These are phyloP conservation scores for Fragilaria crotonensis DNA, from an alignment of 108 stramenopile species.

Conservation along the genomic window DNA sequence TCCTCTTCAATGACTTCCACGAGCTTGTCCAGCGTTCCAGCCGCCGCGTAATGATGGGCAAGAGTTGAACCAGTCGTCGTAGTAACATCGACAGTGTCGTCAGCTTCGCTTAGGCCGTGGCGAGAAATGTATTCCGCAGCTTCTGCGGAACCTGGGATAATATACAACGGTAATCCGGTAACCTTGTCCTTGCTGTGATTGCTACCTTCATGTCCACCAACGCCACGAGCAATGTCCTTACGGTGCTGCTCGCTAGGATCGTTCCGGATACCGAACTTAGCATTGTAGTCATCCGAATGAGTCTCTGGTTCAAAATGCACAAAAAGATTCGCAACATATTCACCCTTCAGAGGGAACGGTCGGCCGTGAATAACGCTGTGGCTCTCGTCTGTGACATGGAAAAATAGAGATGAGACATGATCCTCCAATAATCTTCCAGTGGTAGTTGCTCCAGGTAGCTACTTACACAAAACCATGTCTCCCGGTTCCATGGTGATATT, in stretches of 20 bases:
- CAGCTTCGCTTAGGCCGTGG: slow-evolving; percentile 1
- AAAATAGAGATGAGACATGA: slow-evolving; percentile 20
- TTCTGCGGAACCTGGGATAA: slow-evolving; percentile 31
- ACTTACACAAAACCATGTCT: slow-evolving; percentile 62
- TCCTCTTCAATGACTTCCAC: slow-evolving; percentile 33
- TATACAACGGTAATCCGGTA: slow-evolving; percentile 61
- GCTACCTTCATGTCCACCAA: slow-evolving; percentile 62
- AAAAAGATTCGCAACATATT: slow-evolving; percentile 79
- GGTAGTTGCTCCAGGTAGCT: slow-evolving; percentile 5
- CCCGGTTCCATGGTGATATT: slow-evolving; percentile 94
- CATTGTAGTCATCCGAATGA: slow-evolving; percentile 69
- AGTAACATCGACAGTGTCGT: slow-evolving; percentile 18
- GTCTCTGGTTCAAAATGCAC: slow-evolving; percentile 77
- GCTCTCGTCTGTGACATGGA: slow-evolving; percentile 72
- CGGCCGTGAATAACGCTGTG: slow-evolving; percentile 84
- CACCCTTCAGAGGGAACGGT: slow-evolving; percentile 80
- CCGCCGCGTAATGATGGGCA: slow-evolving; percentile 62
- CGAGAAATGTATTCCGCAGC: neutral
- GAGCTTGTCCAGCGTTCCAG: slow-evolving; percentile 46
- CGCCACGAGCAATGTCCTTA: slow-evolving; percentile 23
- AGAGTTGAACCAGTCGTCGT: slow-evolving; percentile 54
- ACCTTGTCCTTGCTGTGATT: slow-evolving; percentile 3
- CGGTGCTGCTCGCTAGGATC: slow-evolving; percentile 48
- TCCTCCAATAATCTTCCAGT: slow-evolving; percentile 37
- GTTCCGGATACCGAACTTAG: slow-evolving; percentile 27